These are phyloP conservation scores for Candida succiphila DNA, from an alignment of 805 yeast genomes.

Conservation along the genomic window DNA sequence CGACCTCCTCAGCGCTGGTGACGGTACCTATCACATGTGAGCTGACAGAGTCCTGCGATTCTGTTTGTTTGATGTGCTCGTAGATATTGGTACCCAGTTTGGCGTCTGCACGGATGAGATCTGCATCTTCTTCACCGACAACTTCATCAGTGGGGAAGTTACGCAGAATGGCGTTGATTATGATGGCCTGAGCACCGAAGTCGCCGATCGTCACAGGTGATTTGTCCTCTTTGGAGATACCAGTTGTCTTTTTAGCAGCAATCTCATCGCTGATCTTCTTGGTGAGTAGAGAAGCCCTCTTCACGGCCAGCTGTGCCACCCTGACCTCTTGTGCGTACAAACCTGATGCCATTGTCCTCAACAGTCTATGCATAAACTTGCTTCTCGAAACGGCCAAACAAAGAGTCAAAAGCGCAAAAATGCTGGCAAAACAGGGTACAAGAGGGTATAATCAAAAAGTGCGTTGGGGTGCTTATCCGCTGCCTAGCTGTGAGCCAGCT, in stretches of 20 bases:
- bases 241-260: constrained; percentile 32
- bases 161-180: constrained; percentile 69
- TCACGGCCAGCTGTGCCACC: constrained; percentile 85
- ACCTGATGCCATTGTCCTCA: neutral
- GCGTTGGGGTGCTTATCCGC: no score
- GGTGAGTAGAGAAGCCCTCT: constrained; percentile 74
- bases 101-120: constrained; percentile 43
- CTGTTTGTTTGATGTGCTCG: constrained; percentile 45
- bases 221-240: constrained; percentile 72
- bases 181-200: constrained; percentile 90
- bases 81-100: constrained; percentile 47
- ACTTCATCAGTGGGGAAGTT: constrained; percentile 80
- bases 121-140: constrained; percentile 92
- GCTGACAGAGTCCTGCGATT: constrained; percentile 28
- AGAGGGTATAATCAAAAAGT: no score
- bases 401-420: no score
- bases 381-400: no score
- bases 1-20: constrained; percentile 36
- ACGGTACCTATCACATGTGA: constrained; percentile 30
- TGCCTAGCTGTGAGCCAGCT: no score
- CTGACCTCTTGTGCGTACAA: constrained; percentile 55
- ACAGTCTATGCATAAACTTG: no score
- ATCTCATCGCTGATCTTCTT: constrained; percentile 49
- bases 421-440: no score
- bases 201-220: constrained; percentile 97